phyloP scores from a whole-genome alignment of 2,329 filamentous ascomycete genomes.

The Coniochaeta prunicola region DNA sequence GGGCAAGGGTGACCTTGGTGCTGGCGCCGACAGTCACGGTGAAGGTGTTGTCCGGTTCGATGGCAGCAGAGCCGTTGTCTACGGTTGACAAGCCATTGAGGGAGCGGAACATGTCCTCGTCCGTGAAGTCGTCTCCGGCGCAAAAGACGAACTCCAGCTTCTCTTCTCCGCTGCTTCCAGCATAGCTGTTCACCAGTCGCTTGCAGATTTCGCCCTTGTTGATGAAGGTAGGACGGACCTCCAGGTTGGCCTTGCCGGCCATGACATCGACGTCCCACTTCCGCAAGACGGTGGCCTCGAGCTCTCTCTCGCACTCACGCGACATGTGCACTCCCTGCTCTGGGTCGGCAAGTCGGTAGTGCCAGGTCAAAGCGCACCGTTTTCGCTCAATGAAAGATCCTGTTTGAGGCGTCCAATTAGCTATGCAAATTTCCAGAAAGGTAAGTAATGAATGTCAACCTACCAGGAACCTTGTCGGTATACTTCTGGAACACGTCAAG shows the following conservation, averaged over 20 bases:
- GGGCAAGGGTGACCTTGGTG: conserved; percentile 84
- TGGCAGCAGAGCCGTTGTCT: conserved; percentile 26
- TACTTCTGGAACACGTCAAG: conserved; percentile 80
- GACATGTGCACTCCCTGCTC: conserved; percentile 77
- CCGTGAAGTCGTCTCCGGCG: conserved; percentile 90
- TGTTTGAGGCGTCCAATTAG: conserved; percentile 26
- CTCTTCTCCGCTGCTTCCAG: conserved; percentile 21
- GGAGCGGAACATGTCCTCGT: conserved; percentile 93
- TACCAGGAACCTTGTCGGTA: conserved; percentile 78
- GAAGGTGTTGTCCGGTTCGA: conserved; percentile 63
- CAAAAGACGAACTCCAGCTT: conserved; percentile 83
- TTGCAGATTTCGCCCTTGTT: conserved; percentile 97
- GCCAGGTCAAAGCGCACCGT: conserved; percentile 91
- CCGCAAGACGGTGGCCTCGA: conserved; percentile 68
- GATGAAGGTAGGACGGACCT: conserved; percentile 93
- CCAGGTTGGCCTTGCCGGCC: conserved; percentile 92
- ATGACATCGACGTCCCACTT: conserved; percentile 93
- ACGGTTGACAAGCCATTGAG: conserved; percentile 50
- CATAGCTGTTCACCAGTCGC: conserved; percentile 68
- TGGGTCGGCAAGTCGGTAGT: conserved; percentile 86
- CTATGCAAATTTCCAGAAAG: too few relatives aligned
- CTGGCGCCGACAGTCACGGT: conserved; percentile 87
- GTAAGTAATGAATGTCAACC: too few relatives aligned
- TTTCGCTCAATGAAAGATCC: conserved; percentile 92
- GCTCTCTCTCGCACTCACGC: conserved; percentile 70